Conservation (phyloP, 208 protist species). For the Crithidia fasciculata region DNA sequence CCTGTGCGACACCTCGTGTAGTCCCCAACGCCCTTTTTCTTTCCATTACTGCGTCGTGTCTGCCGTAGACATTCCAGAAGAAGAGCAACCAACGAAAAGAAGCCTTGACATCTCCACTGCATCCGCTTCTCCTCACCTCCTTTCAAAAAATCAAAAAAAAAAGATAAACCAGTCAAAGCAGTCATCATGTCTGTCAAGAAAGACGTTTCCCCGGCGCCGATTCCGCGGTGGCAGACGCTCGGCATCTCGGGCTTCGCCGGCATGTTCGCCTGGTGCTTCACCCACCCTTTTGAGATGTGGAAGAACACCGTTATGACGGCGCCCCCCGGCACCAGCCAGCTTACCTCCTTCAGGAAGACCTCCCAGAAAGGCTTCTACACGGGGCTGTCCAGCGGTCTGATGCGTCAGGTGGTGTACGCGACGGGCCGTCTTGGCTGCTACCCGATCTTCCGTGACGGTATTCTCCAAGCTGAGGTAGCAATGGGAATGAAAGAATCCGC, state of each 20-base stretch:
- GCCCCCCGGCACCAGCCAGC: slow-evolving; percentile 52
- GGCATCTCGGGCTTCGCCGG: slow-evolving; percentile 80
- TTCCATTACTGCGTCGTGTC: no score
- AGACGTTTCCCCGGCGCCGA: slow-evolving; percentile 24
- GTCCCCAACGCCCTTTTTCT: no score
- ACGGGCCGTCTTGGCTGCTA: slow-evolving; percentile 90
- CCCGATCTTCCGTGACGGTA: slow-evolving; percentile 85
- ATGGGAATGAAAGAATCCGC: slow-evolving; percentile 44
- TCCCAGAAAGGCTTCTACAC: slow-evolving; percentile 79
- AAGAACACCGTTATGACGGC: slow-evolving; percentile 93
- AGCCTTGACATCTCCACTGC: no score
- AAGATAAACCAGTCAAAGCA: not conserved
- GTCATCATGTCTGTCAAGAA: slow-evolving; percentile 6
- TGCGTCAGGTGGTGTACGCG: slow-evolving; percentile 92
- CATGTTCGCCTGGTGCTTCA: slow-evolving; percentile 89
- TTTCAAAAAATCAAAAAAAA: not conserved
- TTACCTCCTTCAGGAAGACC: slow-evolving; percentile 49
- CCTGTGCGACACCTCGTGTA: no score
- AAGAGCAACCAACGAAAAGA: no score
- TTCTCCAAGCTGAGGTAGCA: slow-evolving; percentile 57
- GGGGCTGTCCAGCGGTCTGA: slow-evolving; percentile 77
- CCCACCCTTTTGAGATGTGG: slow-evolving; percentile 94
- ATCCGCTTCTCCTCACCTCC: no score
- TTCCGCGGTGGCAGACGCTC: slow-evolving; percentile 70
- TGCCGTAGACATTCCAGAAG: no score